These are phyloP conservation scores for Aspergillus olivimuriae DNA, from an alignment of 495 filamentous ascomycete genomes.

Conservation along the genomic window DNA sequence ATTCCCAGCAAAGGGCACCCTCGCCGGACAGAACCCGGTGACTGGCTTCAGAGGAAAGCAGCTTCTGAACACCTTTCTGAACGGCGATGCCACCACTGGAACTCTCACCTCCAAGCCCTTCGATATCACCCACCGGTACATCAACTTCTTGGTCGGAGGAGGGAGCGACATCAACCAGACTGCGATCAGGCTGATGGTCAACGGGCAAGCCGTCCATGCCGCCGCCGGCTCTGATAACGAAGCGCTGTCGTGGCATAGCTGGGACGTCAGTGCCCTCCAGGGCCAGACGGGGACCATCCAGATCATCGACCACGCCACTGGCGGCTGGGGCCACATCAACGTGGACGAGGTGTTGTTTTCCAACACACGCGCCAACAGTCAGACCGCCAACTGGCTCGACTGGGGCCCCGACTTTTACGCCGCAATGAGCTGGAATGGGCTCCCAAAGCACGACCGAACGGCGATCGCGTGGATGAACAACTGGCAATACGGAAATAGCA, in stretches of 20 bases:
- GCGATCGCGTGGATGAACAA: conserved; percentile 55
- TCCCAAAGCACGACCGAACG: conserved; percentile 29
- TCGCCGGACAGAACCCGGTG: neutral
- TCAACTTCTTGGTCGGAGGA: neutral
- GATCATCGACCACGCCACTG: neutral
- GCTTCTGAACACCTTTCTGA: neutral
- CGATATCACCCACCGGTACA: neutral
- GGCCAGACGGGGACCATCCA: neutral
- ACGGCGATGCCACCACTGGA: neutral
- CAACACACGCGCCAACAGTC: neutral
- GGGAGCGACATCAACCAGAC: neutral
- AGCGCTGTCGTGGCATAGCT: conserved; percentile 1
- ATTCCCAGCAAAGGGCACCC: neutral
- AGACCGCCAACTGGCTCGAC: conserved; percentile 37
- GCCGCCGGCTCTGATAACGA: conserved; percentile 1
- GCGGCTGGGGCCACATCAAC: neutral
- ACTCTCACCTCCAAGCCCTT: neutral
- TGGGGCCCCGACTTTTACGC: conserved; percentile 56
- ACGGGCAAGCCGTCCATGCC: neutral
- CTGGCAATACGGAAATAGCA: conserved; percentile 45
- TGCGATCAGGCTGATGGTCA: conserved; percentile 1
- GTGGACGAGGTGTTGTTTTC: neutral
- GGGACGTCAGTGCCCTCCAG: neutral
- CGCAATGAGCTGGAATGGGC: conserved; percentile 45
- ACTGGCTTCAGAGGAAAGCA: neutral